phyloP scores from a whole-genome alignment of 192 early-diverging fungal species.

The Backusella psychrophila region DNA sequence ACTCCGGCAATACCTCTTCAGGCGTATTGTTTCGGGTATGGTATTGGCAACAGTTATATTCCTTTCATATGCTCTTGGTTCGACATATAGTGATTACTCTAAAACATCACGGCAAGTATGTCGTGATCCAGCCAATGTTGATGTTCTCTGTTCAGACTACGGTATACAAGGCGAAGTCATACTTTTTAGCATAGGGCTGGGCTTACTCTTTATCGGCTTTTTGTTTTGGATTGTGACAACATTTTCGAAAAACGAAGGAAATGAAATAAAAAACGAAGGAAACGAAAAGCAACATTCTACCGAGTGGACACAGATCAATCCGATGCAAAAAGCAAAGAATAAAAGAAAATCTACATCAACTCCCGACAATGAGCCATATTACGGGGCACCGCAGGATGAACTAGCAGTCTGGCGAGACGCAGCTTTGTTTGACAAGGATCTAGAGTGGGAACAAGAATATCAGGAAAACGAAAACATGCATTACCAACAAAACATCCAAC shows the following conservation, averaged over 20 bases:
- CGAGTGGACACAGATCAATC: background rate
- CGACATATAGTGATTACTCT: background rate
- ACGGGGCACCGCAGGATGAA: background rate
- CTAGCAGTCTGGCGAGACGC: slow-evolving; percentile 6
- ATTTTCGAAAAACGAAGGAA: background rate
- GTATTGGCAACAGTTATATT: background rate
- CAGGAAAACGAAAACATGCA: background rate
- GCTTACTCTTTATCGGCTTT: slow-evolving; percentile 1
- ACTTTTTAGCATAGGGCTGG: background rate
- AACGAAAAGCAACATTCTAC: background rate
- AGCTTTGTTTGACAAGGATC: background rate
- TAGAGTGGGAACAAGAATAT: background rate
- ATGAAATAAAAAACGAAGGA: background rate
- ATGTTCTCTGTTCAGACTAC: background rate
- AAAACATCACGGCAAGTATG: background rate
- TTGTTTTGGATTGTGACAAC: slow-evolving; percentile 7
- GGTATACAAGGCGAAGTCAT: background rate
- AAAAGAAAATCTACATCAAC: background rate
- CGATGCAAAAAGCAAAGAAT: background rate
- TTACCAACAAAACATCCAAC: background rate
- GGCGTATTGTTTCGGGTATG: background rate
- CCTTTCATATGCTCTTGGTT: background rate
- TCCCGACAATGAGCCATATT: background rate
- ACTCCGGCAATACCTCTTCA: background rate
- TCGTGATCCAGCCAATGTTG: background rate